Base-by-base conservation (phyloP, 441 rosid genomes). In the Gossypium trilobum region DNA sequence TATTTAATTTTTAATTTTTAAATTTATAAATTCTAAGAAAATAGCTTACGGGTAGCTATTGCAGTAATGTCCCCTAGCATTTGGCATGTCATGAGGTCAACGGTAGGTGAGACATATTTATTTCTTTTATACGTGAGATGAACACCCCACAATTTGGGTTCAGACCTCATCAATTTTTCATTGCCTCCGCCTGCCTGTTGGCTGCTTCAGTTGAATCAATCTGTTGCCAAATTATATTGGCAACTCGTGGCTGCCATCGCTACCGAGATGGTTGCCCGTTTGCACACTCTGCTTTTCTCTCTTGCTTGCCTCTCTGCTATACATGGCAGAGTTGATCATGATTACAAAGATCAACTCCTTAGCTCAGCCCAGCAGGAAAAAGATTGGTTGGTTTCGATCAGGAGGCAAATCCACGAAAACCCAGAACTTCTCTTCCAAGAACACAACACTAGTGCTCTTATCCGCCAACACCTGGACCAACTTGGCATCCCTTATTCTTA, bases 341-440 rank as follows among this genome's bases (percentile, higher is more conserved):
- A 44, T 31, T 77, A 77, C 71, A 48, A 69, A 3, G 68, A 76
- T 20, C 72, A 85, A 11, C 25, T 86, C 31, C 68, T 88, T 39
- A 75, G 66, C 33, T 82, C 83, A 52, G 90, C 94, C 22, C 29
- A 70, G 54, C 68, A 71, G 55, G 84, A 88, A 67, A 82, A 77
- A 73, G 87, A 83, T 5, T 93, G 96, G 95, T 75, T 89, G 44
- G 77, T 83, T 19, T 82, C 85, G 3, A 59, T 91, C n/a, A 83
- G 94, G 74, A 82, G 98, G 79, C 83, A 76, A 75, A 85, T 93
- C 85, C 97, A 89, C 60, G 89, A 91, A 75, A 81, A 86, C 77
- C 96, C 96, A 29, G 94, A 93, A 78, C 89, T 93, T 69, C 72
- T 77, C 33, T 93, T 85, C 74, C 82, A 91, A 51, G 86, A 91